Evolutionary conservation across 257 asterid species (phyloP).

Genomic region (Solanum habrochaites): DNA sequence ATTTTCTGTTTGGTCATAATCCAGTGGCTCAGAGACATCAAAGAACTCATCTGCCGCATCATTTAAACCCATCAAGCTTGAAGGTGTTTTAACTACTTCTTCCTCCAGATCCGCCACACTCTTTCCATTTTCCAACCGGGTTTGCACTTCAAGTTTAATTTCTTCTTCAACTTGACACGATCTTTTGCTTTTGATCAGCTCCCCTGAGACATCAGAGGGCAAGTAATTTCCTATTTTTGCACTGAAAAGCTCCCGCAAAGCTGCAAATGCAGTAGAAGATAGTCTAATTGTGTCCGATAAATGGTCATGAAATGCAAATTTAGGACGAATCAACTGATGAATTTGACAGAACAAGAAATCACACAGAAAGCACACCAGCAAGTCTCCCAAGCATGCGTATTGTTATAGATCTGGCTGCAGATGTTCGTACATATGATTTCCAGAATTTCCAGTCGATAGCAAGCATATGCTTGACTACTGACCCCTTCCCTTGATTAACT

Average conservation of each 20-base stretch:
- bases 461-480: conserved; percentile 92
- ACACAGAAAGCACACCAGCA: conserved; percentile 40
- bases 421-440: conserved; percentile 58
- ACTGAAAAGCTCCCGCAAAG: conserved; percentile 82
- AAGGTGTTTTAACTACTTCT: conserved; percentile 31
- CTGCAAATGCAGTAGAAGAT: conserved; percentile 24
- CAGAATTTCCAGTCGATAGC: conserved; percentile 93
- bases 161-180: conserved; percentile 32
- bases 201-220: conserved; percentile 63
- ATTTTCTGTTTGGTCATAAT: conserved; percentile 64
- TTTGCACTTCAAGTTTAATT: conserved; percentile 40
- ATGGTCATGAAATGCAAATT: not conserved
- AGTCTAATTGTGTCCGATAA: not conserved
- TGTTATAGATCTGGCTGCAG: conserved; percentile 75
- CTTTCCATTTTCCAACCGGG: conserved; percentile 37
- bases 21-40: conserved; percentile 87
- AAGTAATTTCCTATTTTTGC: conserved; percentile 49
- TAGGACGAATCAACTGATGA: not conserved
- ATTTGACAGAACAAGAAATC: not conserved
- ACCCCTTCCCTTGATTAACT: conserved; percentile 55
- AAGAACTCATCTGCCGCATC: conserved; percentile 87
- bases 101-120: conserved; percentile 39
- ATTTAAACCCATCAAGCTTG: conserved; percentile 75
- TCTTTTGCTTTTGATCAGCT: conserved; percentile 42
- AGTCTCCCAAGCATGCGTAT: conserved; percentile 64